These are phyloP conservation scores for Trifolium subterraneum DNA, from an alignment of 306 rosid species.

Conservation along the genomic window DNA sequence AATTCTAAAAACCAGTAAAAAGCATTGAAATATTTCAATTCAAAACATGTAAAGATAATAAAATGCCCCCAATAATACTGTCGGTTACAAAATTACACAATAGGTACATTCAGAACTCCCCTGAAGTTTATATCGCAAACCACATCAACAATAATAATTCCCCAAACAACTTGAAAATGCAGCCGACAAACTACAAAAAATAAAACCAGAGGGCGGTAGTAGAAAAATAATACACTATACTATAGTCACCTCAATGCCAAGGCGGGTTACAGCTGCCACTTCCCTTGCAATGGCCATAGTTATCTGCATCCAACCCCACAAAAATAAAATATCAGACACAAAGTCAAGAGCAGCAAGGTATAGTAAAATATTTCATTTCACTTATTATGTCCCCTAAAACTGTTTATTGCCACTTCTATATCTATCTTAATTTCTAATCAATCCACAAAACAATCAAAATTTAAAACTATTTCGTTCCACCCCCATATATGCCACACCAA, in stretches of 20 bases:
- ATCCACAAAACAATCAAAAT: conserved; percentile 12
- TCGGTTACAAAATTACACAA: background rate
- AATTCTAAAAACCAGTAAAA: conserved; percentile 26
- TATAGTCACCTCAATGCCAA: conserved; percentile 86
- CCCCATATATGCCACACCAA: too few relatives aligned
- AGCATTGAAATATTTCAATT: background rate
- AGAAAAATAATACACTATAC: conserved; percentile 3
- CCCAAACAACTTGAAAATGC: background rate
- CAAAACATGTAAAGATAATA: conserved; percentile 35
- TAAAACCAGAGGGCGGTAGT: background rate
- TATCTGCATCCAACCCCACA: conserved; percentile 50
- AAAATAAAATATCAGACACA: conserved; percentile 21
- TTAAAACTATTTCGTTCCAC: too few relatives aligned
- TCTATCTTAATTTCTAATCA: background rate
- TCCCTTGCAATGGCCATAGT: conserved; percentile 96
- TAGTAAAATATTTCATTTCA: background rate
- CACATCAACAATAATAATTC: background rate
- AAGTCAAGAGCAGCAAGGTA: conserved; percentile 23
- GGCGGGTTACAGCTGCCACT: conserved; percentile 93
- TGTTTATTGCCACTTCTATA: background rate
- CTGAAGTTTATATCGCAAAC: conserved; percentile 19
- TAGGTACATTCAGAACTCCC: background rate
- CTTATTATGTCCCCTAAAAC: background rate
- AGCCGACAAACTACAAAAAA: conserved; percentile 17
- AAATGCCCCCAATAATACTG: conserved; percentile 11